Percentiles rank a stretch among this genome's conserved stretches.
Evolutionary conservation across 1,284 basidiomycete species (phyloP).

Genomic region (Austropuccinia psidii): DNA sequence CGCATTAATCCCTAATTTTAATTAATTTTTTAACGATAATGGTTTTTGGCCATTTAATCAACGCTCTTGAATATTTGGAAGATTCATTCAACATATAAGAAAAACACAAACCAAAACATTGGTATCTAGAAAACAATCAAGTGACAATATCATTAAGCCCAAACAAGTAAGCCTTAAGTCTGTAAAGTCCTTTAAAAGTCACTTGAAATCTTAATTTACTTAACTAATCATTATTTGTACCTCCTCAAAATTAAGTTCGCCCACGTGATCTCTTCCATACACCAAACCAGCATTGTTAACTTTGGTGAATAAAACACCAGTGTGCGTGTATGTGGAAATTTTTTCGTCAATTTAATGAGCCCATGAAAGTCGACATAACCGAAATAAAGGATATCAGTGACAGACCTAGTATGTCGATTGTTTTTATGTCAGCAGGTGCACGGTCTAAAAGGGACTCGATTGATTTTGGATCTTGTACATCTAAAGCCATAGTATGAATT

Average conservation of each 20-base stretch:
- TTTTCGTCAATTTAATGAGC: no score
- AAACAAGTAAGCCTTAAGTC: no score
- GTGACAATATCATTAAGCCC: no score
- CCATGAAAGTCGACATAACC: constrained; percentile 62
- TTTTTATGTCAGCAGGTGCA: constrained; percentile 1
- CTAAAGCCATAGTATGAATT: constrained; percentile 61
- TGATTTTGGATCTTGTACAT: constrained; percentile 59
- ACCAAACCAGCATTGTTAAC: constrained; percentile 33
- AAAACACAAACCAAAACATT: constrained; percentile 26
- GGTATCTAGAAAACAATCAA: constrained; percentile 3
- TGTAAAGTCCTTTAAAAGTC: not conserved
- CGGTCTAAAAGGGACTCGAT: constrained; percentile 27
- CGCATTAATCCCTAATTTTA: constrained; percentile 24
- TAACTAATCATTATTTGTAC: constrained; percentile 37
- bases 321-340: not conserved
- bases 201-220: not conserved
- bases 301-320: not conserved
- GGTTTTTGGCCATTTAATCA: no score
- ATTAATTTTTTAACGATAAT: not conserved
- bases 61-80: no score
- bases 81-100: no score
- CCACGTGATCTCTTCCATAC: constrained; percentile 27
- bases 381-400: not conserved
- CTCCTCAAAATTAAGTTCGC: constrained; percentile 32
- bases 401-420: constrained; percentile 27